These are phyloP conservation scores for Pseudopyricularia javanii DNA, from an alignment of 2,329 filamentous ascomycete species.

Conservation along the genomic window DNA sequence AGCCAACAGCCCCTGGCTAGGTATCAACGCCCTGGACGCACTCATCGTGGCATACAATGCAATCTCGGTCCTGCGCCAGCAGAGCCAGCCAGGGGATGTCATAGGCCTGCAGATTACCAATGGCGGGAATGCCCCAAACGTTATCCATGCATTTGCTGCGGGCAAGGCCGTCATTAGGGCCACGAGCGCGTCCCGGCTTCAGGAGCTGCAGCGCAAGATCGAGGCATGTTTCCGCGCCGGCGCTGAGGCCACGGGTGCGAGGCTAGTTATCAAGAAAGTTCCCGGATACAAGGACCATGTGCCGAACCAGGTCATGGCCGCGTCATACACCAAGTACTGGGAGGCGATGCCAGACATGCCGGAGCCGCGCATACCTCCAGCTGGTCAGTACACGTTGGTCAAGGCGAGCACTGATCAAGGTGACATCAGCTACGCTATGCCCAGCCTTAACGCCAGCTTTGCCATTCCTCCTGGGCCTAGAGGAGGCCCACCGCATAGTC, in stretches of 20 bases:
- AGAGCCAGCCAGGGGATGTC: constrained; percentile 36
- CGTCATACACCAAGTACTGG: constrained; percentile 30
- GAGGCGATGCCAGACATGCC: constrained; percentile 19
- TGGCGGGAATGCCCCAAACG: constrained; percentile 39
- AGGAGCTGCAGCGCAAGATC: constrained; percentile 26
- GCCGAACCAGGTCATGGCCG: constrained; percentile 35
- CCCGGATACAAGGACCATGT: constrained; percentile 41
- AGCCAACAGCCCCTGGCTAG: constrained; percentile 49
- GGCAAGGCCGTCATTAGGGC: constrained; percentile 31
- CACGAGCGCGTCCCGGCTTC: constrained; percentile 24
- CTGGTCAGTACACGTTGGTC: constrained; percentile 10
- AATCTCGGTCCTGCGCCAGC: constrained; percentile 40
- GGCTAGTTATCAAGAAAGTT: constrained; percentile 25
- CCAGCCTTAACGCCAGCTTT: constrained; percentile 39
- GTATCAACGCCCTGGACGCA: constrained; percentile 47
- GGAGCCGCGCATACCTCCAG: constrained; percentile 1
- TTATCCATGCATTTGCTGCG: constrained; percentile 39
- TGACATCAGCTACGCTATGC: constrained; percentile 44
- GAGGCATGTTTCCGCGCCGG: constrained; percentile 27
- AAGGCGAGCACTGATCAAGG: constrained; percentile 48
- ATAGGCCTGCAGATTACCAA: constrained; percentile 39
- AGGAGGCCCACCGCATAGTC: constrained; percentile 36
- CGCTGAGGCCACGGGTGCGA: constrained; percentile 30
- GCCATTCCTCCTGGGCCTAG: constrained; percentile 32
- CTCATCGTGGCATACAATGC: constrained; percentile 34